These are phyloP conservation scores for Oryza officinalis DNA, from an alignment of 176 grass and related monocot species.

Conservation along the genomic window DNA sequence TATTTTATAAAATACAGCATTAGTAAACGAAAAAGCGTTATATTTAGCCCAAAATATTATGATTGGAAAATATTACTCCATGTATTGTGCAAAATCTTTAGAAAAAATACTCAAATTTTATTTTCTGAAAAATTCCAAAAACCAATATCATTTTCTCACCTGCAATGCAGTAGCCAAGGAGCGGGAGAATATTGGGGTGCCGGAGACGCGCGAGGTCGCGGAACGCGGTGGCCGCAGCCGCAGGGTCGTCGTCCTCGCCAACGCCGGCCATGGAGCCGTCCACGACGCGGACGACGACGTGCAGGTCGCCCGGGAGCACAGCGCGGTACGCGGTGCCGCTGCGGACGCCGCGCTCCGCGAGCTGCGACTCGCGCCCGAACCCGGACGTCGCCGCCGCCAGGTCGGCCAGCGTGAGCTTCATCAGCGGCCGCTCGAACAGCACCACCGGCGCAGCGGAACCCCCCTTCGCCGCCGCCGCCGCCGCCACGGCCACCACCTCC, in stretches of 20 bases:
- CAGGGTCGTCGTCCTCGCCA: constrained; percentile 34
- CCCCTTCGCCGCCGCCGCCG: constrained; percentile 38
- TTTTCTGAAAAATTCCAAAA: background rate
- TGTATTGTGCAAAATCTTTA: background rate
- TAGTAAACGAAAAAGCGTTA: background rate
- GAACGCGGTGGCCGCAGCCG: constrained; percentile 42
- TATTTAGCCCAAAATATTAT: background rate
- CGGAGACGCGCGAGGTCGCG: constrained; percentile 69
- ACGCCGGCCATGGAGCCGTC: constrained; percentile 42
- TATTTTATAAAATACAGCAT: background rate
- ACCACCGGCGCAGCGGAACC: constrained; percentile 66
- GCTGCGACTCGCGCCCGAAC: constrained; percentile 86
- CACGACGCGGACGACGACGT: constrained; percentile 78
- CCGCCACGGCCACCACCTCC: constrained; percentile 4
- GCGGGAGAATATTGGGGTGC: constrained; percentile 86
- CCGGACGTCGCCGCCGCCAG: constrained; percentile 72
- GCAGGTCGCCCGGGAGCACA: constrained; percentile 68
- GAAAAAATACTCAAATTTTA: background rate
- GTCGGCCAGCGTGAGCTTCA: constrained; percentile 75
- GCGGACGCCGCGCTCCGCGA: constrained; percentile 66
- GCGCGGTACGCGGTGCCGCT: constrained; percentile 86
- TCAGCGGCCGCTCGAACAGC: constrained; percentile 82
- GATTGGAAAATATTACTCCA: background rate
- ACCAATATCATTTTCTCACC: constrained; percentile 42
- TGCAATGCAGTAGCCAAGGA: constrained; percentile 88